phyloP scores from a whole-genome alignment of 257 asterid species.

The Coffea canephora region DNA sequence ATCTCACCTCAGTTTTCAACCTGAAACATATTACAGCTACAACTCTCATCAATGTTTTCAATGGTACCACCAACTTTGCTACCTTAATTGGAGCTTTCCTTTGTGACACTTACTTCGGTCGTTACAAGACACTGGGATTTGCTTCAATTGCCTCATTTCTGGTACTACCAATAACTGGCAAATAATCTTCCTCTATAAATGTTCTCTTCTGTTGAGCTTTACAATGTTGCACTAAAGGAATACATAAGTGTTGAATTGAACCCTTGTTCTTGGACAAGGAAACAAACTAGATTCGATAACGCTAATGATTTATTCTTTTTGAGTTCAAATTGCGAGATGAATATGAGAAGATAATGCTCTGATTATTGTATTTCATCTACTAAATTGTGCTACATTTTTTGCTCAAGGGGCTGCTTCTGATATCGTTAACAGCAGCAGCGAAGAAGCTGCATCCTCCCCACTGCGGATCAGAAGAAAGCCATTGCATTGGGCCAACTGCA shows the following conservation, averaged over 20 bases:
- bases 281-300: too few species aligned
- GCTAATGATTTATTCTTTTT: too few species aligned
- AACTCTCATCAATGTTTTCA: conserved; percentile 58
- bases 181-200: too few species aligned
- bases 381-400: not conserved
- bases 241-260: too few species aligned
- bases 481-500: conserved; percentile 52
- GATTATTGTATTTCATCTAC: too few species aligned
- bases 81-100: conserved; percentile 64
- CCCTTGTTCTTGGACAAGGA: too few species aligned
- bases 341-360: not conserved
- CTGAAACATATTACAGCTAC: conserved; percentile 59
- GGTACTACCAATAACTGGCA: conserved; percentile 30
- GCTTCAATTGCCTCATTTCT: conserved; percentile 63
- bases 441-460: conserved; percentile 63
- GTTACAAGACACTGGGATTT: conserved; percentile 61
- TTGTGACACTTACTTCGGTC: conserved; percentile 73
- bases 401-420: conserved; percentile 50
- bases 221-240: too few species aligned
- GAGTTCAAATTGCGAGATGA: not conserved
- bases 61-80: conserved; percentile 68
- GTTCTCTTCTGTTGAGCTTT: too few species aligned
- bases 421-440: conserved; percentile 59
- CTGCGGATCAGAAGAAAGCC: conserved; percentile 24
- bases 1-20: conserved; percentile 67